A percentile compares a stretch with the other conserved stretches of the same genome.
Conservation (phyloP, 805 yeast species). For the Cyberlindnera mississippiensis region DNA sequence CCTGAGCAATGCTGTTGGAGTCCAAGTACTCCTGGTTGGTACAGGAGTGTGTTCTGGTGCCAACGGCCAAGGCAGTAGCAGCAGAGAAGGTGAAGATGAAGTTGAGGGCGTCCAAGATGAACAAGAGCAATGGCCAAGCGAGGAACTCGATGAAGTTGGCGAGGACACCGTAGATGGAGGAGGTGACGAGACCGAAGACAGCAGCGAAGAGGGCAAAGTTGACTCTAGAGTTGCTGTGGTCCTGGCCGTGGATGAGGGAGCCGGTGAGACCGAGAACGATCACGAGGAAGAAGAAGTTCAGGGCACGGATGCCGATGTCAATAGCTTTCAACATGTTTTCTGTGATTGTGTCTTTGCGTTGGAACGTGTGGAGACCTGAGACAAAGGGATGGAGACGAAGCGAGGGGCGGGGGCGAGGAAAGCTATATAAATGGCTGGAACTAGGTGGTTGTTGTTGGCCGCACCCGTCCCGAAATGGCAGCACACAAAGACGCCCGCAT, state of each 20-base stretch:
- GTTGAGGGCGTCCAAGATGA: constrained; percentile 79
- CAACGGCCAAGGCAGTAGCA: constrained; percentile 92
- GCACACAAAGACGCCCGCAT: constrained; percentile 8
- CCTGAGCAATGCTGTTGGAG: constrained; percentile 67
- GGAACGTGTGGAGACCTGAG: too few relatives aligned
- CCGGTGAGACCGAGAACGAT: constrained; percentile 85
- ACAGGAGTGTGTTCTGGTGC: constrained; percentile 84
- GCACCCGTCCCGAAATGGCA: constrained; percentile 9
- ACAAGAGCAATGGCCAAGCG: constrained; percentile 83
- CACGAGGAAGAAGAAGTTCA: constrained; percentile 72
- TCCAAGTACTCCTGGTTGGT: constrained; percentile 59
- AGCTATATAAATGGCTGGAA: constrained; percentile 7
- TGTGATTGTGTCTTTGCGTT: constrained; percentile 7
- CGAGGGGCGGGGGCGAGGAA: constrained; percentile 7
- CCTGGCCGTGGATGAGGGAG: constrained; percentile 73
- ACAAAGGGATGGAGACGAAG: neutral
- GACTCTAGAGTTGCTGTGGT: constrained; percentile 63
- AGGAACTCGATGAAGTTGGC: constrained; percentile 76
- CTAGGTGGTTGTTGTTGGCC: neutral
- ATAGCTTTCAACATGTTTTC: constrained; percentile 49
- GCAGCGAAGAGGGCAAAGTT: constrained; percentile 86
- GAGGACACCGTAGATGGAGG: constrained; percentile 70
- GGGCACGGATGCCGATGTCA: constrained; percentile 69
- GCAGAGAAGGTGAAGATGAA: constrained; percentile 90
- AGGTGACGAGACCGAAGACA: constrained; percentile 79